Evolutionary conservation across 441 rosid species (phyloP).

Genomic region (Corymbia citriodora): DNA sequence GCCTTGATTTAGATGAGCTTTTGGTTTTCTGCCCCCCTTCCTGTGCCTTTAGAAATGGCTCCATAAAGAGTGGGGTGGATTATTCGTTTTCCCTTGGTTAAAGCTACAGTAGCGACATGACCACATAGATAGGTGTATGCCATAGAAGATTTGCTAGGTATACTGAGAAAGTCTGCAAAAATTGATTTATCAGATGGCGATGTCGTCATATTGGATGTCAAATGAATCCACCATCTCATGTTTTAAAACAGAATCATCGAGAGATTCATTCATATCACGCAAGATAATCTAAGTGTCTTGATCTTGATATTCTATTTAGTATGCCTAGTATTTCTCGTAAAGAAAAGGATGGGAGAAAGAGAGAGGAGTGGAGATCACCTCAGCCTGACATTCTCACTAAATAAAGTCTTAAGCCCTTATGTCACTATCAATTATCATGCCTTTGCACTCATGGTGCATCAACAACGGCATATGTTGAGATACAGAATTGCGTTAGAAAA

Average conservation of each 20-base stretch:
- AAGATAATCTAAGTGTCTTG: neutral
- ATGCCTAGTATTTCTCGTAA: neutral
- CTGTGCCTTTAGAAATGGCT: neutral
- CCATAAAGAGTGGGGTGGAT: neutral
- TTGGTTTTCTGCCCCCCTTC: neutral
- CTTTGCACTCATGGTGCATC: neutral
- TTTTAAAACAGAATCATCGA: neutral
- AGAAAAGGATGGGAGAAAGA: neutral
- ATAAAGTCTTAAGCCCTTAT: accelerated
- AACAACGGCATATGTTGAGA: neutral
- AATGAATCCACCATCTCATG: neutral
- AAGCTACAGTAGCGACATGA: neutral
- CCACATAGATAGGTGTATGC: neutral
- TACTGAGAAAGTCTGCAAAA: neutral
- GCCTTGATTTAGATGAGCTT: neutral
- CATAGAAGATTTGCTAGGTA: neutral
- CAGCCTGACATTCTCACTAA: neutral
- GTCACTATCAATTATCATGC: neutral
- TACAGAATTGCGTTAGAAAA: neutral
- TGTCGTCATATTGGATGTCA: neutral
- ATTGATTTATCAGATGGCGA: neutral
- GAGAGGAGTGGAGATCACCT: neutral
- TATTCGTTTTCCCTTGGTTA: neutral
- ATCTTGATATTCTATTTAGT: neutral
- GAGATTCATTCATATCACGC: neutral